phyloP scores from a whole-genome alignment of 495 filamentous ascomycete species.

The Penicillium parvum region DNA sequence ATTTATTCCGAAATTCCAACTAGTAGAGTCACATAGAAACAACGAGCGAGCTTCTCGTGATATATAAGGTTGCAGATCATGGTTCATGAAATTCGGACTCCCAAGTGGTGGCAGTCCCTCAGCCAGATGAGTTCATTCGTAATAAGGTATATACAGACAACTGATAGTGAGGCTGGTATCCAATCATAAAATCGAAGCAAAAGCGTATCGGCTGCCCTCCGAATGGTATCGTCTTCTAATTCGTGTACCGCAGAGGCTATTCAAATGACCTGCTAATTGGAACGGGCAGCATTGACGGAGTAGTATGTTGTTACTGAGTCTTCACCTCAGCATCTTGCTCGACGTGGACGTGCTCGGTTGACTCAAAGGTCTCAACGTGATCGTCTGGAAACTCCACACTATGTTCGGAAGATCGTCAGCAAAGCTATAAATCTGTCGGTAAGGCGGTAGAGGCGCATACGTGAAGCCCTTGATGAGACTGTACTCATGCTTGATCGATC shows the following conservation, averaged over 20 bases:
- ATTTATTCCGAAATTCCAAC: too few relatives aligned
- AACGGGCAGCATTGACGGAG: background rate
- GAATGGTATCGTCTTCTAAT: background rate
- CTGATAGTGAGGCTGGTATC: slow-evolving; percentile 16
- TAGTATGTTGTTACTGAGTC: slow-evolving; percentile 56
- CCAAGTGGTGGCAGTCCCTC: background rate
- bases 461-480: slow-evolving; percentile 84
- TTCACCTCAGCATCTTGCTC: slow-evolving; percentile 68
- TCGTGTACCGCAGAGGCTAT: background rate
- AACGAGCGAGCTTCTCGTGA: too few relatives aligned
- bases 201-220: slow-evolving; percentile 1
- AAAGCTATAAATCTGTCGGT: background rate
- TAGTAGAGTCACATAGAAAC: too few relatives aligned
- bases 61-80: background rate
- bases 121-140: background rate
- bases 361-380: slow-evolving; percentile 54
- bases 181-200: slow-evolving; percentile 15
- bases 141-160: slow-evolving; percentile 10
- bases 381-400: slow-evolving; percentile 75
- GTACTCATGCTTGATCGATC: slow-evolving; percentile 78
- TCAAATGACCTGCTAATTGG: too few relatives aligned
- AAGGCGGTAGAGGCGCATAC: slow-evolving; percentile 49
- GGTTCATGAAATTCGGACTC: background rate
- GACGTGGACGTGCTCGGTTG: slow-evolving; percentile 66
- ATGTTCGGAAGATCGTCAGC: slow-evolving; percentile 10